phyloP scores from a whole-genome alignment of 441 rosid genomes.

The Hypseocharis bilobata region DNA sequence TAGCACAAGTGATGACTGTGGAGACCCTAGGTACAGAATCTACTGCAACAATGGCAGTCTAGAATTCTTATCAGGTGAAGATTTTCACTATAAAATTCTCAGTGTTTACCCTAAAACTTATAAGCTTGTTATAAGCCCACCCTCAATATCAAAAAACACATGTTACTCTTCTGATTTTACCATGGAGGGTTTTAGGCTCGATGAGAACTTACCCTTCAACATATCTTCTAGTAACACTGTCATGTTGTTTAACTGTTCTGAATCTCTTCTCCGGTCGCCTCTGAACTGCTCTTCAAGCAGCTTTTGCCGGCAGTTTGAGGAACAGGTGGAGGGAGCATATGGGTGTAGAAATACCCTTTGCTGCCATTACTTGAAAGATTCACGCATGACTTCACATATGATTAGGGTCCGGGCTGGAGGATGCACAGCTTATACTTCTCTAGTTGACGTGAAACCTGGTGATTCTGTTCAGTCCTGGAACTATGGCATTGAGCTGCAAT shows the following conservation, averaged over 20 bases:
- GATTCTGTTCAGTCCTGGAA: conserved; percentile 34
- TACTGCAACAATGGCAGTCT: conserved; percentile 36
- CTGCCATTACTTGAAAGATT: conserved; percentile 53
- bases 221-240: conserved; percentile 48
- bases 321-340: conserved; percentile 17
- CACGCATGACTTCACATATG: conserved; percentile 39
- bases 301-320: conserved; percentile 38
- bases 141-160: conserved; percentile 26
- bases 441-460: conserved; percentile 28
- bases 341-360: conserved; percentile 41
- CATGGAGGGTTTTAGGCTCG: conserved; percentile 37
- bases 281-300: conserved; percentile 43
- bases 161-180: conserved; percentile 44
- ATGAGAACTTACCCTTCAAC: conserved; percentile 43
- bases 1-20: conserved; percentile 42
- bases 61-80: conserved; percentile 34
- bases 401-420: conserved; percentile 49
- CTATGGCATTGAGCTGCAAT: conserved; percentile 51
- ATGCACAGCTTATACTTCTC: conserved; percentile 44
- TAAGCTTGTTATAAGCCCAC: conserved; percentile 41
- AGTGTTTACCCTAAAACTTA: conserved; percentile 32
- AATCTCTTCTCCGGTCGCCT: conserved; percentile 33
- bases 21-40: conserved; percentile 39
- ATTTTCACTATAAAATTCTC: conserved; percentile 33
- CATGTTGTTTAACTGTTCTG: conserved; percentile 47